Evolutionary conservation across 768 basidiomycete genomes (phyloP), one percentile per base, ranked within the genome.

Genomic region (Arthromyces matolae): DNA sequence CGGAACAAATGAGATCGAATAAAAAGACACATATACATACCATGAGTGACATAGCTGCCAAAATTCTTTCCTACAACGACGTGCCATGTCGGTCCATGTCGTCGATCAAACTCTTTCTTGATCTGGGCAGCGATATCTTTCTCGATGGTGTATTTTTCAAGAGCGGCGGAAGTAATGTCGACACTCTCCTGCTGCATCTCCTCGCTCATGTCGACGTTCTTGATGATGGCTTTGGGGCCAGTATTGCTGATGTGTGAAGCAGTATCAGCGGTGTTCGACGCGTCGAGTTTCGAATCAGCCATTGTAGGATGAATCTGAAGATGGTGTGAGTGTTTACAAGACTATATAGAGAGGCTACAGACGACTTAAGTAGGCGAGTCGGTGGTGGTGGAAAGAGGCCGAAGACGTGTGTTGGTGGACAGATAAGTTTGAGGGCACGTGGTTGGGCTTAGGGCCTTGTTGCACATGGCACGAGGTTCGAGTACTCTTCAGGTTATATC

Each of bases 41-140:
- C 94, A 62, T 96, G 94, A 36, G 94, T 96, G 34, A 97, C 94
- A 64, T 94, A 97, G 71, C 89, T 92, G 42, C 94, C 94, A 81
- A 95, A 97, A 75, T 97, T 96, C 78, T 95, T 97, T 51, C 95
- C 95, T 42, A 95, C 95, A 56, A 98, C 93, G 66, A 93, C 93
- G 66, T 98, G 95, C 95, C 95, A 98, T 58, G 94, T 96, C 47
- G 90, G 83, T 20, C 92, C 91, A 58, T 92, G 85, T 68, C 86
- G 76, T 71, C 83, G 78, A 77, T 98, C 95, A 65, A 94, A 93
- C 73, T 96, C 93, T 70, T 93, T 93, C 81, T 98, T 98, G 81
- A 97, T 89, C 68, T 89, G 85, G 33, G 94, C 93, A 13, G 95
- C 95, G 64, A 97, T 93, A 68, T 98, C 95, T 71, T 96, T 97